These are phyloP conservation scores for Torulaspora quercuum DNA, from an alignment of 805 yeast species.

Conservation along the genomic window DNA sequence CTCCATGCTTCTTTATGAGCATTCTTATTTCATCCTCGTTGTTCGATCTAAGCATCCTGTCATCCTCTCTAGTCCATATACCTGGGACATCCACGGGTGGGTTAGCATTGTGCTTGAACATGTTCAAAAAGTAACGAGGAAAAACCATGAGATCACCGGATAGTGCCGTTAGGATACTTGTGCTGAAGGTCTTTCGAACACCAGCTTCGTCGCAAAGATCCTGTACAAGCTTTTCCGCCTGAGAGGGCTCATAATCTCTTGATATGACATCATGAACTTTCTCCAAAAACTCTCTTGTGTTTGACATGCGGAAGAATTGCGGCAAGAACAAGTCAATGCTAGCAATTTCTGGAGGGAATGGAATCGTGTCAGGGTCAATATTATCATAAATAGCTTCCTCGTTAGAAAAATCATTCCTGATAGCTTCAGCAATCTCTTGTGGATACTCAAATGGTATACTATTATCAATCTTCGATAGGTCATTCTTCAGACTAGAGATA, in stretches of 20 bases:
- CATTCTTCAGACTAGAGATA: conserved; percentile 33
- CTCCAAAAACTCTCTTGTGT: conserved; percentile 34
- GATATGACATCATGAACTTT: conserved; percentile 41
- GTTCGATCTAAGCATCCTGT: conserved; percentile 36
- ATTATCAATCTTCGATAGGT: conserved; percentile 27
- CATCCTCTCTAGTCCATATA: conserved; percentile 46
- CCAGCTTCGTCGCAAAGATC: conserved; percentile 43
- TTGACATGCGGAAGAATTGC: conserved; percentile 31
- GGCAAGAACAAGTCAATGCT: conserved; percentile 34
- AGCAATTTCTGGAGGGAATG: conserved; percentile 38
- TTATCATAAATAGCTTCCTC: conserved; percentile 33
- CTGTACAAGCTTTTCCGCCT: conserved; percentile 43
- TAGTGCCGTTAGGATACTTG: conserved; percentile 41
- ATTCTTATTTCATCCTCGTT: conserved; percentile 37
- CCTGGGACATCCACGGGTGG: conserved; percentile 46
- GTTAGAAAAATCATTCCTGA: conserved; percentile 31
- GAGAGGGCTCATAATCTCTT: conserved; percentile 41
- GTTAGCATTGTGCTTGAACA: conserved; percentile 41
- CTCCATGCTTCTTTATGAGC: conserved; percentile 40
- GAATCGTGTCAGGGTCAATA: conserved; percentile 29
- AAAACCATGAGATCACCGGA: conserved; percentile 45
- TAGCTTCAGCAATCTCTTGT: conserved; percentile 36
- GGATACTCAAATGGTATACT: conserved; percentile 34
- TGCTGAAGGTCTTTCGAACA: conserved; percentile 42
- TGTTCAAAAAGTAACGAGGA: conserved; percentile 42